These are phyloP conservation scores for Tetraselmis chui DNA, from an alignment of 139 green algal species.

Conservation along the genomic window DNA sequence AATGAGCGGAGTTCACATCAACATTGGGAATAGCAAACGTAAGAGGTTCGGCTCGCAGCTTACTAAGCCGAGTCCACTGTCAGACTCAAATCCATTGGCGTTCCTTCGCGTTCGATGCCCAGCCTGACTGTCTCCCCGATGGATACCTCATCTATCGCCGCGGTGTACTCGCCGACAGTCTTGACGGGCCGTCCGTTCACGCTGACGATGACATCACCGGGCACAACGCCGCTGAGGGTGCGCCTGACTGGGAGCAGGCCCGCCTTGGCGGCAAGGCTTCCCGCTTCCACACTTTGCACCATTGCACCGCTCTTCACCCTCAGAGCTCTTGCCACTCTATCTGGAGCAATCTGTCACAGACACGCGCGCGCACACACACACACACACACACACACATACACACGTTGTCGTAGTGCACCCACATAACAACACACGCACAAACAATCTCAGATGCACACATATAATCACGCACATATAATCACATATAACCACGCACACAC, in stretches of 20 bases:
- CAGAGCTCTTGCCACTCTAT: slow-evolving; percentile 50
- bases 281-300: slow-evolving; percentile 42
- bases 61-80: neutral
- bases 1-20: too few species aligned
- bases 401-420: neutral
- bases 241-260: slow-evolving; percentile 57
- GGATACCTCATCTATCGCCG: slow-evolving; percentile 12
- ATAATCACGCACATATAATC: too few species aligned
- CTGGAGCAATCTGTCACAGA: slow-evolving; percentile 43
- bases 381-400: neutral
- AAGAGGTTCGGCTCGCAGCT: too few species aligned
- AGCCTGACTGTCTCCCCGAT: slow-evolving; percentile 17
- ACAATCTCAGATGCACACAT: too few species aligned
- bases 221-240: slow-evolving; percentile 48
- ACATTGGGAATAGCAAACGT: too few species aligned
- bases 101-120: slow-evolving; percentile 1
- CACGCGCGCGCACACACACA: neutral
- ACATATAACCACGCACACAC: too few species aligned
- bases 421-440: neutral
- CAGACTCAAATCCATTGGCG: neutral
- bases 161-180: slow-evolving; percentile 22
- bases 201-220: slow-evolving; percentile 53
- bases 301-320: slow-evolving; percentile 27
- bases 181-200: slow-evolving; percentile 13
- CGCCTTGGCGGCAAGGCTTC: slow-evolving; percentile 43